Evolutionary conservation across 1,284 basidiomycete species (phyloP), one percentile per base, ranked within the genome.

Genomic region (Tilletia indica): DNA sequence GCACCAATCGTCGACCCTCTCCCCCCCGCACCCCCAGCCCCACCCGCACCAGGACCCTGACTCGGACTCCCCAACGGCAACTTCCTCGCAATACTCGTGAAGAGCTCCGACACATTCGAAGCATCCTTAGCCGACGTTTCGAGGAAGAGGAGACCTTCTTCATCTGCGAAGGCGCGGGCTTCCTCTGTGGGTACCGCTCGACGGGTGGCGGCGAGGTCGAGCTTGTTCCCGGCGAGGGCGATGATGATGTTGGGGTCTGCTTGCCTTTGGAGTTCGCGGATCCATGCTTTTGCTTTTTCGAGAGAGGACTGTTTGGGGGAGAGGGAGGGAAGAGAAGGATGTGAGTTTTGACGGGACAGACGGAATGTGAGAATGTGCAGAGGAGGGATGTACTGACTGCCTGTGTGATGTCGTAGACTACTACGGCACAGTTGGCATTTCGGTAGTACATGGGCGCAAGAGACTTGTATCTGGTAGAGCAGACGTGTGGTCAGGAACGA

Each of bases 241-340:
- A 83, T 83, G 56, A 82, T 77, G 86, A 97, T 97, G 70, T 92
- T 93, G 36, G 95, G 94, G 85, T 98, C 96, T 58, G 95, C 95
- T 87, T 98, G 95, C 72, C 95, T 92, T 85, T 97, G 94, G 11
- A 98, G 90, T 85, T 97, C 95, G 73, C 92, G 89, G 79, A 98
- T 96, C 95, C 95, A 98, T 77, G 92, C 91, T 81, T 93, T 92
- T 63, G 95, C 95, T 86, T 97, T 97, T 87, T 97, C 94, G 72
- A 98, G 89, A 8, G 95, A 89, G 5, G 80, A 80, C 68, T 76
- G 56, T 19, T 31, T 11, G 70, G 31, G 64, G 16, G 8, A 47
- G 14, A 64, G 58, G 56, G 19, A 14, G 31, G 45, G 19, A 39
- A 21, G 4, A 2, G 8, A 64, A 2, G 8, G 34, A 64, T 31